Evolutionary conservation across 2,329 filamentous ascomycete species (phyloP), one percentile per base, ranked within the genome.

Genomic region (Scytalidium lignicola): DNA sequence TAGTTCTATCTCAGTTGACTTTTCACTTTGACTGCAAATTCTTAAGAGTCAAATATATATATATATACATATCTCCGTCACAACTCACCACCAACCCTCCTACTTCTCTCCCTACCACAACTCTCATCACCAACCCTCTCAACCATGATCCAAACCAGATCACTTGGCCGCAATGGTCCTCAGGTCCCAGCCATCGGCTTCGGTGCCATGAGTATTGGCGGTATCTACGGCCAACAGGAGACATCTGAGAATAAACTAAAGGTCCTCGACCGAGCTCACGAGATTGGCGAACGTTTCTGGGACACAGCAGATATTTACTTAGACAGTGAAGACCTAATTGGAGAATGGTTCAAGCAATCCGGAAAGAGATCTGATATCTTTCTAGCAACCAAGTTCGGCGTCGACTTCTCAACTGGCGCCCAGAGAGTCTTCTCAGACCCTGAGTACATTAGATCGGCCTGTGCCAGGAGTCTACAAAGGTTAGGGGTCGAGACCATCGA

Each of bases 401-500:
- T 37, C 18, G 17, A 50, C 6, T 6, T 6, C 10, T 6, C 6
- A 41, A 13, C 39, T 10, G n/a, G n/a, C 29, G 29, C 15, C 22
- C 41, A 18, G 10, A 17, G 4, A 18, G 22, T 4, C 6, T 7
- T 5, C 6, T 20, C 15, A 10, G 15, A 18, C 20, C n/a, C 41
- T 4, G 18, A 5, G 13, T 17, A 17, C 19, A 13, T 41, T 41
- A 18, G 13, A 41, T 5, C 63, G 22, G 64, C 68, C 5, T 69
- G 69, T 41, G 65, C 66, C 5, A 57, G 59, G 43, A 69, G 63
- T 19, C 4, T 83, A 32, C 46, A 69, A 58, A 65, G 69, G 18
- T 63, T 85, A 1, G 73, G 74, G 0, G 70, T 76, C 0, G 67
- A 71, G 3, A 72, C 73, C 44, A 74, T 83, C 49, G 80, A 83